These are phyloP conservation scores for Lentinula detonsa DNA, from an alignment of 768 basidiomycete species.

Conservation along the genomic window DNA sequence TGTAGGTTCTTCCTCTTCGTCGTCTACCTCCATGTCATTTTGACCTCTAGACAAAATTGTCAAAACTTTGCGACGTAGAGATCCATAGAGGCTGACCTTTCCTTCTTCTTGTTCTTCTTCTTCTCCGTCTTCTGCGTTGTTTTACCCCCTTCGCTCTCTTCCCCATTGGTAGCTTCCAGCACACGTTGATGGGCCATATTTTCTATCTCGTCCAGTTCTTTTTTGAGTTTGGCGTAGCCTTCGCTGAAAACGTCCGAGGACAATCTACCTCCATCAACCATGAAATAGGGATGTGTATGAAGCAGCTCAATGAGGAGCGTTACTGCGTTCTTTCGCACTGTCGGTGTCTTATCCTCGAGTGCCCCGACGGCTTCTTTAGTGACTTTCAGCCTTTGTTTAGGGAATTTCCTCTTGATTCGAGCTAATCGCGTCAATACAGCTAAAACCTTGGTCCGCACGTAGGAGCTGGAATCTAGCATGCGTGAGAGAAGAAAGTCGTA, in stretches of 20 bases:
- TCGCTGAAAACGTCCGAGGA: conserved; percentile 67
- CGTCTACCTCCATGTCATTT: conserved; percentile 18
- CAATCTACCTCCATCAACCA: conserved; percentile 78
- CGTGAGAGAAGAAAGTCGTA: conserved; percentile 84
- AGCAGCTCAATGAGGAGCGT: conserved; percentile 70
- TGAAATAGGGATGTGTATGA: conserved; percentile 82
- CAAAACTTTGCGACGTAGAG: background rate
- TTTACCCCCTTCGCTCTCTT: conserved; percentile 22
- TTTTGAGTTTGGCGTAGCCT: conserved; percentile 56
- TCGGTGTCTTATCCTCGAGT: conserved; percentile 85
- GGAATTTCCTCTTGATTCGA: conserved; percentile 71
- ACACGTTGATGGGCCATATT: conserved; percentile 58
- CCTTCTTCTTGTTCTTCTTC: conserved; percentile 16
- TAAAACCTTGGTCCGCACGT: conserved; percentile 88
- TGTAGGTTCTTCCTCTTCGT: conserved; percentile 15
- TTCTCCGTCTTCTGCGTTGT: conserved; percentile 22
- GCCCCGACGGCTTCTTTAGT: conserved; percentile 73
- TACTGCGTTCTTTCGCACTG: conserved; percentile 82
- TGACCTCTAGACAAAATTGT: conserved; percentile 9
- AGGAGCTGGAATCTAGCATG: conserved; percentile 82
- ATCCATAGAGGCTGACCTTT: too few species aligned
- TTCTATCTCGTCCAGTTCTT: conserved; percentile 69
- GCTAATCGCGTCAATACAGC: conserved; percentile 70
- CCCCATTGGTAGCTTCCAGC: conserved; percentile 32
- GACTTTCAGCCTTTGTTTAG: conserved; percentile 74